phyloP scores from a whole-genome alignment of 225 moss, liverwort and hornwort genomes.

The Bryum argenteum region DNA sequence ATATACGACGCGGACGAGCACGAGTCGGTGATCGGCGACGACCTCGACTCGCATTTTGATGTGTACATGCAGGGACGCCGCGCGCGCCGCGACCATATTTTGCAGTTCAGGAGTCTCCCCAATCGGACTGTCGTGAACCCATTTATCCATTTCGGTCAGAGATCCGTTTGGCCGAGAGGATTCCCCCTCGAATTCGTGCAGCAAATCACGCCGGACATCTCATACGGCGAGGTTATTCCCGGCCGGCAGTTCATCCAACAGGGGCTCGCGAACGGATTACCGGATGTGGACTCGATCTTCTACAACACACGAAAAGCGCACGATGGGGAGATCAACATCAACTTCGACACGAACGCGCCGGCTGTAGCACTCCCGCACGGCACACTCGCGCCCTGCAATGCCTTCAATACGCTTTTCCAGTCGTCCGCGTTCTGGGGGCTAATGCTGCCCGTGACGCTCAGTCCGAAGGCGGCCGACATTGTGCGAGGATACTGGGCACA shows the following conservation, averaged over 20 bases:
- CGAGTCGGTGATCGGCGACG: constrained; percentile 62
- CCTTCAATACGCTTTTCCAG: constrained; percentile 87
- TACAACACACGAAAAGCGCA: constrained; percentile 80
- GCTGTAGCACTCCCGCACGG: constrained; percentile 80
- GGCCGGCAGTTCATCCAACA: constrained; percentile 89
- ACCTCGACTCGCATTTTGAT: constrained; percentile 70
- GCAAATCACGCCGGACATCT: constrained; percentile 72
- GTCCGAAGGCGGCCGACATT: constrained; percentile 77
- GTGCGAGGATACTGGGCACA: constrained; percentile 91
- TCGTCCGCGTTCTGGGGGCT: constrained; percentile 79
- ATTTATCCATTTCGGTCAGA: constrained; percentile 89
- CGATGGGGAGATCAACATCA: constrained; percentile 56
- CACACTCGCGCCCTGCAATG: constrained; percentile 78
- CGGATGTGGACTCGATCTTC: constrained; percentile 95
- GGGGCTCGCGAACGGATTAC: constrained; percentile 88
- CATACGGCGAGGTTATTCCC: constrained; percentile 70
- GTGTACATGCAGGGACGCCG: constrained; percentile 65
- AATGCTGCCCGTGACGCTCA: constrained; percentile 83
- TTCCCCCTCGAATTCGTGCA: constrained; percentile 74
- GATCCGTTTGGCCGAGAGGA: constrained; percentile 91
- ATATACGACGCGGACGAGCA: constrained; percentile 90
- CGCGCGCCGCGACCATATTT: constrained; percentile 57
- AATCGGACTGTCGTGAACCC: constrained; percentile 81
- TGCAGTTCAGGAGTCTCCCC: constrained; percentile 73
- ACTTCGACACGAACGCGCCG: constrained; percentile 78